Base-by-base conservation (phyloP, 2,329 filamentous ascomycete species). In the Cladosporium phlei region DNA sequence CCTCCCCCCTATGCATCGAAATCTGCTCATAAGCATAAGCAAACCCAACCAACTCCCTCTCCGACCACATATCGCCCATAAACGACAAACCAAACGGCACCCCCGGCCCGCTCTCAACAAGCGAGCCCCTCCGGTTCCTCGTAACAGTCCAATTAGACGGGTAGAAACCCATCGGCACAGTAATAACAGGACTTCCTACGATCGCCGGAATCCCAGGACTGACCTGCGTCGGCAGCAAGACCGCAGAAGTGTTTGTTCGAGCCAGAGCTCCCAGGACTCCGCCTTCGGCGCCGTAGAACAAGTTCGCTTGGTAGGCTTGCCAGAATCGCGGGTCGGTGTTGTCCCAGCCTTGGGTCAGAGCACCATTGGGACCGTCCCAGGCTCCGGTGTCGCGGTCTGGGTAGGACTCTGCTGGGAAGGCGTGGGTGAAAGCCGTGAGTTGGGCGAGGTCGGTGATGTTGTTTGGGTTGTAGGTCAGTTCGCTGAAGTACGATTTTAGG, bases 11-110 rank as follows among this genome's bases (percentile, higher is more conserved):
- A 9, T 72, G 67, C 56, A 66, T 62, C 2, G 75, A 83, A 52
- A 71, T 67, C 66, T 84, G 79, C 68, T 88, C 83, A 63, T 80
- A 85, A 3, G 79, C 82, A 68, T 83, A 86, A 5, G 82, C 83
- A 58, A 81, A 74, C 0, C 77, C 78, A 48, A 87, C 77, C 53
- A 88, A 57, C 22, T 64, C 70, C 55, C 75, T 76, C 61, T 87
- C 83, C 27, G 71, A 76, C 68, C 78, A 87, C 38, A 71, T 72
- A 2, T 64, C 63, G 0, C 82, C 84, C 35, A 85, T 66, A 55
- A 86, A 86, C 6, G 72, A 72, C 9, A 87, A 64, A 0, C 83
- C 83, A 56, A 85, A 83, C 2, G 72, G 72, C 1, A 79, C 61
- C 14, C 77, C 76, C 0, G 81, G 80, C 0, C 68, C 80, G 0